Evolutionary conservation across 495 filamentous ascomycete genomes (phyloP), one percentile per base, ranked within the genome.

Genomic region (Penicillium coprophilum): DNA sequence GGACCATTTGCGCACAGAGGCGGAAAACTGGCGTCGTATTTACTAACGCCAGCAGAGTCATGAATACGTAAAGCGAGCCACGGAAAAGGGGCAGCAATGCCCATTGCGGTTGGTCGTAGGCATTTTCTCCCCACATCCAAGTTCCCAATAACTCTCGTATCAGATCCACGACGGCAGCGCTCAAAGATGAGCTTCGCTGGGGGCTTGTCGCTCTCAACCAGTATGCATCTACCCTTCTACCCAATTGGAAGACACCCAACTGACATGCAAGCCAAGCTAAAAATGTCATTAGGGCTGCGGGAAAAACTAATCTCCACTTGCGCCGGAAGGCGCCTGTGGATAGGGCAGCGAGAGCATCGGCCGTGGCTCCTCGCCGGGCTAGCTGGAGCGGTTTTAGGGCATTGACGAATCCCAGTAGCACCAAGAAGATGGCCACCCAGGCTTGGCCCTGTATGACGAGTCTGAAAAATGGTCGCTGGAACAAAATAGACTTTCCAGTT

Each of bases 41-140:
- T 15, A 58, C 46, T 40, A 57, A 40, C 6, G 53, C 58, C 13
- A 60, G 32, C 40, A 57, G 15, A 7, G 53, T 40, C 52, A 47
- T 58, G 21, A 59, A 60, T 9, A 59, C 38, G 50, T 58, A 58
- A 7, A 59, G 20, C 3, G 57, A 55, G n/a, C 57, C 57, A 17
- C 57, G 57, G 30, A 55, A 50, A 32, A 59, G 38, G 6, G 38
- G 45, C n/a, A 55, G 28, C 4, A 58, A 21, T 19, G 56, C 56
- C 56, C 56, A 58, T 36, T 58, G 56, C 7, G 56, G 56, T 46
- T 58, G 56, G 28, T 58, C 56, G 13, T 54, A 58, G 17, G 49
- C 50, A 48, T 58, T 58, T 47, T 48, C 50, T 9, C 56, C 56
- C 20, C 54, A 54, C 23, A 48, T 7, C 56, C 56, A 58, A 30